Conservation (phyloP, 1,284 basidiomycete species). For the Ustilago esculenta region DNA sequence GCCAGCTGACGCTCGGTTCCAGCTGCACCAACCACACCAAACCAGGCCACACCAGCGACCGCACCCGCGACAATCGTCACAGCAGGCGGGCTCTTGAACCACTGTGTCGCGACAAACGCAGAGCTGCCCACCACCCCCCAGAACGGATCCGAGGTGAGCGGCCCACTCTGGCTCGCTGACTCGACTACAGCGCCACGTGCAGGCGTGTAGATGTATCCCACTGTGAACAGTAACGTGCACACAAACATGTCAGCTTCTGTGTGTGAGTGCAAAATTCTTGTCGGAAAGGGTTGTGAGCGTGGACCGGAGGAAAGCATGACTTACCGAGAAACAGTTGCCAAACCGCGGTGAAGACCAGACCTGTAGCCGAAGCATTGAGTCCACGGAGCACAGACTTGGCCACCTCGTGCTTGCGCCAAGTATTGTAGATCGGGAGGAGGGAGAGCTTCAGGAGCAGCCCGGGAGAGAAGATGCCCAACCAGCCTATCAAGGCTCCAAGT, state of each 20-base stretch:
- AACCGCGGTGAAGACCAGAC: conserved; percentile 73
- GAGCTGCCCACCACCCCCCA: conserved; percentile 69
- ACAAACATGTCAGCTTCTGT: too few relatives aligned
- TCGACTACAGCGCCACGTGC: conserved; percentile 50
- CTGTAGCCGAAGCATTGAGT: conserved; percentile 72
- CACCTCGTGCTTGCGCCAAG: conserved; percentile 68
- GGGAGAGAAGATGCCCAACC: conserved; percentile 51
- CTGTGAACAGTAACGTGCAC: conserved; percentile 19
- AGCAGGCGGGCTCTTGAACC: conserved; percentile 68
- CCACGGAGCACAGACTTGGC: conserved; percentile 71
- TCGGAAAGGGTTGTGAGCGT: too few relatives aligned
- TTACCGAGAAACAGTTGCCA: conserved; percentile 70
- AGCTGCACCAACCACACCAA: conserved; percentile 63
- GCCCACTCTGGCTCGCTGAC: conserved; percentile 58
- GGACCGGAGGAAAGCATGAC: too few relatives aligned
- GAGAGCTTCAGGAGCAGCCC: conserved; percentile 72
- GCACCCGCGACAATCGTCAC: conserved; percentile 67
- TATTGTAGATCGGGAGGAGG: conserved; percentile 71
- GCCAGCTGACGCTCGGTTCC: conserved; percentile 39
- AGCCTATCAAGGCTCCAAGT: conserved; percentile 71
- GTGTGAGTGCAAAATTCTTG: too few relatives aligned
- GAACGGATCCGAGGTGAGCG: conserved; percentile 69
- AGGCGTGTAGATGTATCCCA: conserved; percentile 62
- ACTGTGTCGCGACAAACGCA: conserved; percentile 53
- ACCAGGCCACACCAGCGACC: conserved; percentile 68